Percentiles rank a stretch among this genome's conserved stretches.
phyloP scores from a whole-genome alignment of 169 alveolate species.

The Plasmodium coatneyi region DNA sequence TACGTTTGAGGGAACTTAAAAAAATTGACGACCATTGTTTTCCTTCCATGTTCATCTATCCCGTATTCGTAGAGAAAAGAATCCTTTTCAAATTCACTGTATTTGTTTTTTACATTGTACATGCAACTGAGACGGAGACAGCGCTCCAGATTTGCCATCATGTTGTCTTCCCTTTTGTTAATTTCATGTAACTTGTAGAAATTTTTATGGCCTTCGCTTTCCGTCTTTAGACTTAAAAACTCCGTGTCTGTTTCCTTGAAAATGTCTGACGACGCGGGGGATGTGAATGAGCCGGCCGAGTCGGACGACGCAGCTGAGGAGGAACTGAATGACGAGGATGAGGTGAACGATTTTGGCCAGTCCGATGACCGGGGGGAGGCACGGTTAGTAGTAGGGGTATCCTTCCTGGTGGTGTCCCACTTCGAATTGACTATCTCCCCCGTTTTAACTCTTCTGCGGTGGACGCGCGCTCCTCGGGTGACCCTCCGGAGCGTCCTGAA shows the following conservation, averaged over 20 bases:
- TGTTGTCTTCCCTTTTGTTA: slow-evolving; percentile 22
- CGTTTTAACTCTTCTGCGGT: not conserved
- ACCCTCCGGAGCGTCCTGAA: slow-evolving; percentile 23
- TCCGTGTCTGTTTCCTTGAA: slow-evolving; percentile 46
- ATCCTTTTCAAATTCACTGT: slow-evolving; percentile 14
- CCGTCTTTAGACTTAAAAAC: slow-evolving; percentile 7
- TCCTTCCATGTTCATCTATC: slow-evolving; percentile 26
- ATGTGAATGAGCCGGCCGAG: not conserved
- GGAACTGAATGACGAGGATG: not conserved
- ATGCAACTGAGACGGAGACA: slow-evolving; percentile 35
- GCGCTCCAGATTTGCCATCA: slow-evolving; percentile 15
- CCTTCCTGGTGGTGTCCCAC: no score
- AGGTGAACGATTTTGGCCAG: not conserved
- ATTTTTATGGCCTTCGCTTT: slow-evolving; percentile 37
- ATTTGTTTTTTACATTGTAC: slow-evolving; percentile 31
- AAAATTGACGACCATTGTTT: slow-evolving; percentile 24
- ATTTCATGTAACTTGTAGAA: slow-evolving; percentile 8
- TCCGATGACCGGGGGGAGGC: no score
- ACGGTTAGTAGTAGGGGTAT: no score
- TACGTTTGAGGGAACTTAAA: slow-evolving; percentile 29
- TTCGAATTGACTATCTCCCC: not conserved
- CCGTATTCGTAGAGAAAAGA: slow-evolving; percentile 46
- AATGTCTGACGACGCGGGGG: slow-evolving; percentile 9
- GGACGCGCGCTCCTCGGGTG: not conserved
- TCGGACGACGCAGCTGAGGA: not conserved